Base-by-base conservation (phyloP, 345 rosid species). In the Camelina sativa region DNA sequence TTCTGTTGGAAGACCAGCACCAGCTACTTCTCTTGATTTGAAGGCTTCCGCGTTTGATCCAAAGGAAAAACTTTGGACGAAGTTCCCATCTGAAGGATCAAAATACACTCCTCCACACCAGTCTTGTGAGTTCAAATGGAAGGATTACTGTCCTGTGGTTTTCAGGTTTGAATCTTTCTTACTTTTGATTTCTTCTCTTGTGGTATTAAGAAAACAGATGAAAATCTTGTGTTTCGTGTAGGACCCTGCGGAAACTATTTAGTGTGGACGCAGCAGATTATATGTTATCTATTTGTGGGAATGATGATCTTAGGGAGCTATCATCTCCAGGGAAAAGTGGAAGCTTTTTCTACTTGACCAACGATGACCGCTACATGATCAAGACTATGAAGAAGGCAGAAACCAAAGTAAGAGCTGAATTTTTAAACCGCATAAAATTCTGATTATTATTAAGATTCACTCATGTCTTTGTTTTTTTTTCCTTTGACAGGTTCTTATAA, bases 261-360 rank as follows among this genome's bases (percentile, higher is more conserved):
- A 81, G 78, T 59, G 91, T 96, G 74, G 98, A 96, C 53, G 90
- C 98, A 65, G 98, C 98, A 30, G 99, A 96, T 83, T 96, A 96
- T 80, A 92, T 96, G 99, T 20, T 96, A 56, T 96, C 97, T 5
- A 87, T 96, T 59, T 96, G 99, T 67, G 98, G 98, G 34, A 86
- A 92, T 54, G 96, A 92, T 63, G 99, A 97, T 1, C 96, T 96
- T 64, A 86, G 99, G 63, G 99, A 96, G 85, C 93, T 96, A 53
- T 92, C 98, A 34, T 96, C 98, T 43, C 98, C 99, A 5, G 98
- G 99, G 40, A 96, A 96, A 82, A 96, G 99, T 79, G 98, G 98
- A 71, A 90, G 97, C 70, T 96, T 92, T 70, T 96, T 96, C 81
- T 96, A 92, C 82, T 73, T 96, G 57, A 96, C 98, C 28, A 83